A percentile compares a stretch with the other conserved stretches of the same genome.
Conservation (phyloP, 2,329 filamentous ascomycete species). For the Blumeria hordei region DNA sequence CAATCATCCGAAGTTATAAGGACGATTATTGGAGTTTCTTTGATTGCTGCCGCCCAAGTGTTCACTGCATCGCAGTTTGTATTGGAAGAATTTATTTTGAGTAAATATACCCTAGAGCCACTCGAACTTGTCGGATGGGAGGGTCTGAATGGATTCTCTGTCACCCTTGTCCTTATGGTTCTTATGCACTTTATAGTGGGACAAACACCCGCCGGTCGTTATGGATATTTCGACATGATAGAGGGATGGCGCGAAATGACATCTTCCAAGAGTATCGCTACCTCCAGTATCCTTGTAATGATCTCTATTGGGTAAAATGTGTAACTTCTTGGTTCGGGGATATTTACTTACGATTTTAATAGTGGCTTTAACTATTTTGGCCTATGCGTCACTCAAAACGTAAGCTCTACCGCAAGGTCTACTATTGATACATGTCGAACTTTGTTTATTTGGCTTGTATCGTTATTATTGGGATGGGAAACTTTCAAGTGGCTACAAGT, state of each 20-base stretch:
- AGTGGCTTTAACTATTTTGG: constrained; percentile 99
- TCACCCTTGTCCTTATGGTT: constrained; percentile 59
- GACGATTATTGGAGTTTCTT: constrained; percentile 59
- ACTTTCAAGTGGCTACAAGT: constrained; percentile 95
- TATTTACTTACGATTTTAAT: not conserved
- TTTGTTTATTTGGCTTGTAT: constrained; percentile 94
- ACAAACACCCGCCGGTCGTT: constrained; percentile 42
- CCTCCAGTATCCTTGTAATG: constrained; percentile 82
- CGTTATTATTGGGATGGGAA: constrained; percentile 84
- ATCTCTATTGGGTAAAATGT: constrained; percentile 69
- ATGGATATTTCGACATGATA: constrained; percentile 73
- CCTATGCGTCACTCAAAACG: constrained; percentile 66
- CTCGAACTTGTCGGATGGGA: constrained; percentile 92
- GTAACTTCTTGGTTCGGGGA: not conserved
- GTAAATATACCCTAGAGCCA: constrained; percentile 46
- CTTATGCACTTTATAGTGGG: constrained; percentile 59
- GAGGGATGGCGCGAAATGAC: constrained; percentile 71
- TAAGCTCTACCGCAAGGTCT: constrained; percentile 79
- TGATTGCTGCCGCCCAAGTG: constrained; percentile 86
- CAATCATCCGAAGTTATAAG: constrained; percentile 32
- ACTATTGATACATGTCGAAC: constrained; percentile 96
- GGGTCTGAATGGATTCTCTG: constrained; percentile 65
- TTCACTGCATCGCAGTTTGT: constrained; percentile 96
- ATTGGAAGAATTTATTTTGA: constrained; percentile 78
- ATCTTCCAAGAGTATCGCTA: constrained; percentile 40